These are phyloP conservation scores for Paramyrothecium roridum DNA, from an alignment of 2,329 filamentous ascomycete genomes.

Conservation along the genomic window DNA sequence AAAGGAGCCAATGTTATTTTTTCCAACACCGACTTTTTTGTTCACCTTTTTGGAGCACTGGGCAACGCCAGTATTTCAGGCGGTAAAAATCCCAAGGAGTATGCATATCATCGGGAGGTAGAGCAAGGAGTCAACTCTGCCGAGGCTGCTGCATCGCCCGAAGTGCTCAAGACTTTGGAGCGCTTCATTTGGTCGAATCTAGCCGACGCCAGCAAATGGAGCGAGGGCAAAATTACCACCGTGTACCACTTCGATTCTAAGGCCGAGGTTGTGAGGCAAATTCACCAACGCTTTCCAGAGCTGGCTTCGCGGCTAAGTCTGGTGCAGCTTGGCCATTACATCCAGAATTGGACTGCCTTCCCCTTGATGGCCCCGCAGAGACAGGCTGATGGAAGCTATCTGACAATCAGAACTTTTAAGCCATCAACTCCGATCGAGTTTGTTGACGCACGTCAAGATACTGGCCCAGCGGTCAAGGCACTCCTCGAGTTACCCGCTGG, in stretches of 20 bases:
- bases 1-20: constrained; percentile 20
- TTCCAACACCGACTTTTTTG: constrained; percentile 24
- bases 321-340: constrained; percentile 11
- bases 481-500: constrained; percentile 14
- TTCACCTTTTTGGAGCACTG: constrained; percentile 6
- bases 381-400: not conserved
- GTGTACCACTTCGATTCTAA: constrained; percentile 41
- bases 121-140: constrained; percentile 31
- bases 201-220: constrained; percentile 29
- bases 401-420: not conserved
- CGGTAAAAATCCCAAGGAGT: constrained; percentile 11
- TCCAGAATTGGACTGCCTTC: constrained; percentile 8
- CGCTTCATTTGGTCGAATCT: constrained; percentile 35
- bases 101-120: constrained; percentile 24
- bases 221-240: constrained; percentile 33
- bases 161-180: constrained; percentile 23
- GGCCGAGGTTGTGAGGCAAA: constrained; percentile 27
- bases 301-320: constrained; percentile 17
- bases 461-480: constrained; percentile 15
- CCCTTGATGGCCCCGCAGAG: not conserved
- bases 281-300: constrained; percentile 6
- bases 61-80: constrained; percentile 5
- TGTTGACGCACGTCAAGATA: constrained; percentile 16
- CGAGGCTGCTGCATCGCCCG: constrained; percentile 26
- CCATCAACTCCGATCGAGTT: constrained; percentile 11